Base-by-base conservation (phyloP, 2,329 filamentous ascomycete genomes). In the Claviceps monticola region DNA sequence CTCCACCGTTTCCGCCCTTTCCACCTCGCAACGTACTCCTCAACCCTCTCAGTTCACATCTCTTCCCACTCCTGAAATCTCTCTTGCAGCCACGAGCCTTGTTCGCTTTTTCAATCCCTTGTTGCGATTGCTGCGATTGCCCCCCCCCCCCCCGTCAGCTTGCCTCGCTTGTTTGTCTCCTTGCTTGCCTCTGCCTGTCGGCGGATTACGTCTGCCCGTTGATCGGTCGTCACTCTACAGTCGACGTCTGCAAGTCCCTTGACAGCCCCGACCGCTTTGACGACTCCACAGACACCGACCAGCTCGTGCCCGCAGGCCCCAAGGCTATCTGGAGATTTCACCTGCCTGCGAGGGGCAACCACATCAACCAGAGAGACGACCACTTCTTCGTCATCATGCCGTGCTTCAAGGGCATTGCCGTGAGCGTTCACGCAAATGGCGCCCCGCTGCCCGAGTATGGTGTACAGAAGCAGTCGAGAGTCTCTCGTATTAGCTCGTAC, bases 321-420 rank as follows among this genome's bases (percentile, higher is more conserved):
- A 49, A 14, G 21, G 19, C 16, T 13, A 23, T 37, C 42, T 17
- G 42, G 6, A 4, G 17, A 45, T 5, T 49, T 37, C 53, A 41
- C 23, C 17, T 43, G 44, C 29, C 19, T 19, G 46, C 29, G 42
- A 41, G 38, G 46, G 38, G 23, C 44, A 17, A n/a, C 36, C 37
- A 9, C 7, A 44, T 21, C 6, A 29, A 19, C 23, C 49, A 26
- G 39, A 36, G 4, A 36, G 47, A 16, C 46, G 16, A 36, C 50
- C 50, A 50, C 45, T 51, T 45, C 55, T 52, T 54, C 58, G 58
- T 63, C 64, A 78, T 65, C 65, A 82, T 82, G 93, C 93, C 93
- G 74, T 97, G 90, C 81, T 98, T 97, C 75, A 95, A 97, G 76
- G 93, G 93, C 71, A 89, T 98, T 72, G 91, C 93, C 62, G 91